Conservation (phyloP, 2,329 filamentous ascomycete species). For the Onygenales sp. region DNA sequence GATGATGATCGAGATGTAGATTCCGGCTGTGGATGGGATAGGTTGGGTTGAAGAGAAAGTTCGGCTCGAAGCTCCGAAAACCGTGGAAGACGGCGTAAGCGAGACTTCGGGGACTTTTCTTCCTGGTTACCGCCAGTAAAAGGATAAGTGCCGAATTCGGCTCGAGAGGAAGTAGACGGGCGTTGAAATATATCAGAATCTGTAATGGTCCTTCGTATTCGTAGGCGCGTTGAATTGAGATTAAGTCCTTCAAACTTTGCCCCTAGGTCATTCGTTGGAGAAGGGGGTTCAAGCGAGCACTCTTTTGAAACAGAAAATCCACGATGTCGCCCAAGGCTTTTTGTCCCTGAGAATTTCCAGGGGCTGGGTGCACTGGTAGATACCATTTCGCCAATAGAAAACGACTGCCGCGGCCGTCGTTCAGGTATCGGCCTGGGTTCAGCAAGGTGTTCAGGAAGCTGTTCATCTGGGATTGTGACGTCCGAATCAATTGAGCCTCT, state of each 20-base stretch:
- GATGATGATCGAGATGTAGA: background rate
- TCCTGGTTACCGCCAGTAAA: constrained; percentile 1
- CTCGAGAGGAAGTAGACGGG: constrained; percentile 23
- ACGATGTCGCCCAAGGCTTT: constrained; percentile 22
- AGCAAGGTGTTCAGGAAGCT: background rate
- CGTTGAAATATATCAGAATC: constrained; percentile 29
- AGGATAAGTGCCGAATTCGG: constrained; percentile 8
- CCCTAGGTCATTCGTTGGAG: constrained; percentile 5
- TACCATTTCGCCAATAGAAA: constrained; percentile 40
- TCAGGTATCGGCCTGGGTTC: background rate
- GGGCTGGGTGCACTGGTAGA: constrained; percentile 27
- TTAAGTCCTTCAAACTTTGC: constrained; percentile 19
- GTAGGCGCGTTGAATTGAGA: constrained; percentile 14
- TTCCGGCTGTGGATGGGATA: background rate
- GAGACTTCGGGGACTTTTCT: constrained; percentile 6
- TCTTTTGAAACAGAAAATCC: constrained; percentile 11
- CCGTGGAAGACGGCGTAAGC: constrained; percentile 11
- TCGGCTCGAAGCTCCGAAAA: constrained; percentile 11
- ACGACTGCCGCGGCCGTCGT: constrained; percentile 33
- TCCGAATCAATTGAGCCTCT: background rate
- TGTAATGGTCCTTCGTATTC: constrained; percentile 31
- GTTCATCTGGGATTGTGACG: background rate
- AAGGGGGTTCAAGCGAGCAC: constrained; percentile 21
- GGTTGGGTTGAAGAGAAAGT: constrained; percentile 1
- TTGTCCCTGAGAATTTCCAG: constrained; percentile 28